Percentiles rank a stretch among this genome's conserved stretches.
Evolutionary conservation across 225 moss, liverwort and hornwort species (phyloP).

Genomic region (Bryum argenteum): DNA sequence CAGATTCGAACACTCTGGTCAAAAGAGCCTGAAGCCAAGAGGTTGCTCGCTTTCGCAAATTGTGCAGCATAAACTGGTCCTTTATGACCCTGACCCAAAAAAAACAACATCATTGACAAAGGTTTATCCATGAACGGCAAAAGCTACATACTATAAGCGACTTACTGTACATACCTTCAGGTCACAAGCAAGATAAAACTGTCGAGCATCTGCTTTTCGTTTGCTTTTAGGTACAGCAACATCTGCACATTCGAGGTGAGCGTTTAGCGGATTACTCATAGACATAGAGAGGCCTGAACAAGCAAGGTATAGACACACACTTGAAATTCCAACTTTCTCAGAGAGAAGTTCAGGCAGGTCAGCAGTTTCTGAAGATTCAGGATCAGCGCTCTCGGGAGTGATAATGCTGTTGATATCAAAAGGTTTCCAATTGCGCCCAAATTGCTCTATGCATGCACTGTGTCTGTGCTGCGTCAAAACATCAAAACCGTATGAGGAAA

Average conservation of each 20-base stretch:
- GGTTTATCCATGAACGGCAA: background rate
- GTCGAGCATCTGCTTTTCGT: conserved; percentile 79
- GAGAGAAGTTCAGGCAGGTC: conserved; percentile 67
- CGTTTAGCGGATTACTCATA: too few species aligned
- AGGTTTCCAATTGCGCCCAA: conserved; percentile 75
- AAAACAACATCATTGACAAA: conserved; percentile 14
- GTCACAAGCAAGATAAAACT: conserved; percentile 82
- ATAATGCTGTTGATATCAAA: conserved; percentile 87
- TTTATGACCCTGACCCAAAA: conserved; percentile 76
- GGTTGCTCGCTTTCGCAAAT: conserved; percentile 77
- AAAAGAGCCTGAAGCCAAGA: conserved; percentile 92
- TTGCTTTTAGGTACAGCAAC: conserved; percentile 70
- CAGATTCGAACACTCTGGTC: conserved; percentile 89
- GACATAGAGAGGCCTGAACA: too few species aligned
- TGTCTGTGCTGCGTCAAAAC: conserved; percentile 62
- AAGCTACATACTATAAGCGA: background rate
- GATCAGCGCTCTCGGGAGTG: conserved; percentile 77
- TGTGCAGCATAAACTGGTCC: conserved; percentile 93
- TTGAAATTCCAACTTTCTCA: conserved; percentile 78
- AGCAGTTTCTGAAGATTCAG: conserved; percentile 63
- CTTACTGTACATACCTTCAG: conserved; percentile 72
- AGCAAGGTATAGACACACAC: conserved; percentile 37
- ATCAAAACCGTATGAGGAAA: background rate
- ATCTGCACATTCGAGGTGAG: conserved; percentile 51
- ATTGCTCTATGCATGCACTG: conserved; percentile 85